Base-by-base conservation (phyloP, 495 filamentous ascomycete genomes). In the Penicillium herquei region DNA sequence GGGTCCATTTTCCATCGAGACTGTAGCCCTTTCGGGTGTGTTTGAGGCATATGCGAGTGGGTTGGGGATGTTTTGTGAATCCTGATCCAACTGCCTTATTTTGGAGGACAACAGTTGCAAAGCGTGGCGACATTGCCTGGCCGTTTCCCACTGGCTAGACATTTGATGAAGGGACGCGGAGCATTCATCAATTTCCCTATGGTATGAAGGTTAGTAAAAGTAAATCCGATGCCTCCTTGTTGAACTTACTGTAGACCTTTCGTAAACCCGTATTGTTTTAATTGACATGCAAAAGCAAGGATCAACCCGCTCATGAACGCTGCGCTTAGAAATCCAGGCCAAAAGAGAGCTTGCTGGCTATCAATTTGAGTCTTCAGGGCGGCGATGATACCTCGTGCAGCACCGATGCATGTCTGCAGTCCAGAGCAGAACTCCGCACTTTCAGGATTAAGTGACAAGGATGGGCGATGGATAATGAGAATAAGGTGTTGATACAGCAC, bases 401-500 rank as follows among this genome's bases (percentile, higher is more conserved):
- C 70, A 1, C 67, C 67, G 42, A 74, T 74, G 64, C 73, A 76
- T 33, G 69, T 74, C 49, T 76, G 73, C 26, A 76, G 39, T 3
- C 64, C 70, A 16, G 73, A 76, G 39, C 65, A 69, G 30, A 76
- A 76, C 51, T 72, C 71, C 0, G 73, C 63, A 3, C 67, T 69
- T 10, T 62, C 62, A 0, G 70, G 66, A 16, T 64, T 59, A 18
- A 73, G 61, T 16, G 73, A 74, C 26, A 76, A 52, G 10, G 66
- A 70, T 3, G 73, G 73, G 13, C 73, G 71, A 71, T 87, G 61
- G 68, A 87, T 62, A 76, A 88, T 67, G 81, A 92, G 74, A 73
- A 92, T 64, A 66, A 85, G 74, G 76, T 84, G 68, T 77, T 92
- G 72, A 69, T 93, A 69, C 71, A 86, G 64, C 73, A 91, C 71